A percentile compares a stretch with the other conserved stretches of the same genome.
Conservation (phyloP, 768 basidiomycete genomes). For the Trametes villosa region DNA sequence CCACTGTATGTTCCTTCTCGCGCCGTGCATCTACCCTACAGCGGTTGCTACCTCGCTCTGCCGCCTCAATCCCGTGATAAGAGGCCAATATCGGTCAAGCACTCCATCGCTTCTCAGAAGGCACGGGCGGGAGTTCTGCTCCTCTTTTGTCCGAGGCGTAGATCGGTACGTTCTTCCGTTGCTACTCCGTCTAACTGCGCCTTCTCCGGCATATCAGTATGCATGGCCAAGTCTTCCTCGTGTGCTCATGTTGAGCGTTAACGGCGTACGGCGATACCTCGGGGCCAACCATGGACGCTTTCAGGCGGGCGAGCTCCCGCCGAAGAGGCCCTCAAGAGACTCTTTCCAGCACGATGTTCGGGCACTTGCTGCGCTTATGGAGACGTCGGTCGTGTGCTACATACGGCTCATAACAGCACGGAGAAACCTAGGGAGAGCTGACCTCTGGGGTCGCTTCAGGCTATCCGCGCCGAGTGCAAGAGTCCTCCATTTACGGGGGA, state of each 20-base stretch:
- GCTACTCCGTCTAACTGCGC: background rate
- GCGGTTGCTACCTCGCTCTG: background rate
- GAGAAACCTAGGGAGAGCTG: too few species aligned
- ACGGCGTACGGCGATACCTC: background rate
- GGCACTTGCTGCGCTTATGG: background rate
- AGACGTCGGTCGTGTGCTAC: too few species aligned
- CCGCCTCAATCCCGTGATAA: constrained; percentile 9
- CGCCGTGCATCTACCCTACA: background rate
- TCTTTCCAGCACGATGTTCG: background rate
- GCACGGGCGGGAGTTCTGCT: background rate
- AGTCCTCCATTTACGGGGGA: too few species aligned
- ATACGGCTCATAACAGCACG: too few species aligned
- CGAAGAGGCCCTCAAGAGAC: background rate
- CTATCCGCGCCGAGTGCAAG: too few species aligned
- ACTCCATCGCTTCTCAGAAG: background rate
- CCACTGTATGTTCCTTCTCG: too few species aligned
- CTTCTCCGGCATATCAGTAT: background rate
- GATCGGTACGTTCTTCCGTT: background rate
- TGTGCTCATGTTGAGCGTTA: too few species aligned
- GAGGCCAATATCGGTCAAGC: background rate
- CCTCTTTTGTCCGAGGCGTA: background rate
- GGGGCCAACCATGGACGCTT: background rate
- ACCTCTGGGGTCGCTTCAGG: too few species aligned
- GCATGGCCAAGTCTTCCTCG: background rate
- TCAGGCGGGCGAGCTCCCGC: background rate